Percentiles rank a stretch among this genome's conserved stretches.
phyloP scores from a whole-genome alignment of 75 land plant species.

The Pinus albicaulis region DNA sequence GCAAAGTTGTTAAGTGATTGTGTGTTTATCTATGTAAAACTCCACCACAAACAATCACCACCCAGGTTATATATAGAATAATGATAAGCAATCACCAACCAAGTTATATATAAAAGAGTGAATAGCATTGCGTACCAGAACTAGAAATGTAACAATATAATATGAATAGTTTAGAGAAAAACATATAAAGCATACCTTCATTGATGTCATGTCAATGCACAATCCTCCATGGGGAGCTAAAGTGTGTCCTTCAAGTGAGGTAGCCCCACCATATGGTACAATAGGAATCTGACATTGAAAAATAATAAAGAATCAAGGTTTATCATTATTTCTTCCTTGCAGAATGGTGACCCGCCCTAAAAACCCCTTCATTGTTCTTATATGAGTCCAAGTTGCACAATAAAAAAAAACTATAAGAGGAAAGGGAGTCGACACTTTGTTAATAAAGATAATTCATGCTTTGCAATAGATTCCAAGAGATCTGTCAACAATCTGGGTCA shows the following conservation, averaged over 20 bases:
- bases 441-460: neutral
- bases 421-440: neutral
- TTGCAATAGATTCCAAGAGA: neutral
- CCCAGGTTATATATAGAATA: neutral
- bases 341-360: neutral
- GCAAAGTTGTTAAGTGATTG: no score
- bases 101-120: neutral
- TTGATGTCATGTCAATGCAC: slow-evolving; percentile 84
- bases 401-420: neutral
- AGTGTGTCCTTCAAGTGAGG: slow-evolving; percentile 98
- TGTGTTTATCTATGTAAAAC: no score
- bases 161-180: neutral
- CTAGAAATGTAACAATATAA: neutral
- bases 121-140: neutral
- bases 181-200: slow-evolving; percentile 67
- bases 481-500: neutral
- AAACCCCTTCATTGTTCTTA: neutral
- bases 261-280: slow-evolving; percentile 97
- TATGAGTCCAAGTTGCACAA: neutral
- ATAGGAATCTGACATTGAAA: slow-evolving; percentile 68
- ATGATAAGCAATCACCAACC: neutral
- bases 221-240: slow-evolving; percentile 88
- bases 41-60: neutral
- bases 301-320: neutral
- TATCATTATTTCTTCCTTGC: neutral